Conservation (phyloP, 805 yeast genomes). For the Saccharomycopsis malanga region DNA sequence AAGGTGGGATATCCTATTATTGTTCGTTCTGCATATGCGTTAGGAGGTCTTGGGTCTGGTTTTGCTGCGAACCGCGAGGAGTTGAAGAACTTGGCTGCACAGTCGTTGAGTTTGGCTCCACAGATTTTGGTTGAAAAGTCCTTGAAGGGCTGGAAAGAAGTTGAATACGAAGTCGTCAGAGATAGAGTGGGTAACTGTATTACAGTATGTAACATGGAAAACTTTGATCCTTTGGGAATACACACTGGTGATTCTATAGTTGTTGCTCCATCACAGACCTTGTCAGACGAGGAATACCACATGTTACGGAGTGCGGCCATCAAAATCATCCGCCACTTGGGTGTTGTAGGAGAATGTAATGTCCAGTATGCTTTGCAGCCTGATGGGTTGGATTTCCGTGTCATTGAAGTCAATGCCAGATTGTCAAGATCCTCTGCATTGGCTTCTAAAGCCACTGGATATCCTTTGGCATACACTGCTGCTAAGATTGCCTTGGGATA, state of each 20-base stretch:
- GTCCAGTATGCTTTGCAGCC: slow-evolving; percentile 96
- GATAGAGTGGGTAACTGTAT: slow-evolving; percentile 95
- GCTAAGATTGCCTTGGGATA: slow-evolving; percentile 94
- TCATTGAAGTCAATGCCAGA: slow-evolving; percentile 96
- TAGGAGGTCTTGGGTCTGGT: slow-evolving; percentile 98
- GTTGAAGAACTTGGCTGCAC: slow-evolving; percentile 77
- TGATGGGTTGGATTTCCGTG: slow-evolving; percentile 90
- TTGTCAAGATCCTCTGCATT: slow-evolving; percentile 94
- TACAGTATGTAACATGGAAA: slow-evolving; percentile 98
- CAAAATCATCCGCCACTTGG: slow-evolving; percentile 93
- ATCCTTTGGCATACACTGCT: slow-evolving; percentile 97
- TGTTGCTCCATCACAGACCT: slow-evolving; percentile 96
- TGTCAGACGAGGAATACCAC: slow-evolving; percentile 95
- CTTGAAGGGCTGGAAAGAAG: slow-evolving; percentile 98
- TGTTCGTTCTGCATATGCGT: slow-evolving; percentile 94
- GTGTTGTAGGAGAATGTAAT: slow-evolving; percentile 99
- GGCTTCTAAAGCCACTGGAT: slow-evolving; percentile 98
- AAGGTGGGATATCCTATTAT: slow-evolving; percentile 90
- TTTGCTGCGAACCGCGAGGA: slow-evolving; percentile 82
- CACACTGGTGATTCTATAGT: slow-evolving; percentile 99
- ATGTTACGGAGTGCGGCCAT: slow-evolving; percentile 97
- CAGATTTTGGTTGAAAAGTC: slow-evolving; percentile 96
- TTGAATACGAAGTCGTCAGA: slow-evolving; percentile 96
- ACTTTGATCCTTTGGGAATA: slow-evolving; percentile 95
- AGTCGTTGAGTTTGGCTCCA: slow-evolving; percentile 83